Evolutionary conservation across 2,329 filamentous ascomycete species (phyloP).

Genomic region (Colletotrichum neosansevieriae): DNA sequence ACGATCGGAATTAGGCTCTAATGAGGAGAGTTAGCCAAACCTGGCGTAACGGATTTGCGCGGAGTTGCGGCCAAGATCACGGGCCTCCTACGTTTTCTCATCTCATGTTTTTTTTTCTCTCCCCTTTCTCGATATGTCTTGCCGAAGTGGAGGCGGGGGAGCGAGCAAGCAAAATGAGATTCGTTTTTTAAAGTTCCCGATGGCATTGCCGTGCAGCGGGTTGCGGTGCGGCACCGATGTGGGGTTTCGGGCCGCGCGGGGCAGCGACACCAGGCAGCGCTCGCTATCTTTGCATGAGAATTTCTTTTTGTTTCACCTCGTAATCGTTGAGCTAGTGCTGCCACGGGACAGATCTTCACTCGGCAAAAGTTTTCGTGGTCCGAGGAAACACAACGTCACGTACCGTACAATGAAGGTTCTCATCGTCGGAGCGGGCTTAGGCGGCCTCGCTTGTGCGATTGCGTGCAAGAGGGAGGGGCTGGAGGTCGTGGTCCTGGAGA

Average conservation of each 20-base stretch:
- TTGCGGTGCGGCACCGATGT: conserved; percentile 1
- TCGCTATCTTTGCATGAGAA: not conserved
- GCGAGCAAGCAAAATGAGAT: not conserved
- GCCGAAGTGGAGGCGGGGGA: not conserved
- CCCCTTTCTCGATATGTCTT: not conserved
- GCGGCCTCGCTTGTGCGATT: conserved; percentile 38
- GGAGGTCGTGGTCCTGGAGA: conserved; percentile 38
- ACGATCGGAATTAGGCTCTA: no score
- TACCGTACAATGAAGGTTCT: conserved; percentile 25
- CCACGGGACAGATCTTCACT: not conserved
- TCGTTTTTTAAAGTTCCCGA: conserved; percentile 2
- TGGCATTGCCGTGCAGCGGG: not conserved
- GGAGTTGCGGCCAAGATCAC: no score
- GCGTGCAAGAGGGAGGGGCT: conserved; percentile 25
- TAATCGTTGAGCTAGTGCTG: no score
- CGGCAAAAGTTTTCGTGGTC: not conserved
- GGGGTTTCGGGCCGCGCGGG: conserved; percentile 25
- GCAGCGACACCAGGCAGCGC: not conserved
- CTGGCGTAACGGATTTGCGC: no score
- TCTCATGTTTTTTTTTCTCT: not conserved
- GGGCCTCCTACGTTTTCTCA: no score
- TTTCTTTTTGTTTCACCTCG: not conserved
- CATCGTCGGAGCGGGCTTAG: conserved; percentile 33
- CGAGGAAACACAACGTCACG: not conserved
- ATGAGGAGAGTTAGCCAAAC: no score